Evolutionary conservation across 495 filamentous ascomycete species (phyloP).

Genomic region (Penicillium egyptiacum): DNA sequence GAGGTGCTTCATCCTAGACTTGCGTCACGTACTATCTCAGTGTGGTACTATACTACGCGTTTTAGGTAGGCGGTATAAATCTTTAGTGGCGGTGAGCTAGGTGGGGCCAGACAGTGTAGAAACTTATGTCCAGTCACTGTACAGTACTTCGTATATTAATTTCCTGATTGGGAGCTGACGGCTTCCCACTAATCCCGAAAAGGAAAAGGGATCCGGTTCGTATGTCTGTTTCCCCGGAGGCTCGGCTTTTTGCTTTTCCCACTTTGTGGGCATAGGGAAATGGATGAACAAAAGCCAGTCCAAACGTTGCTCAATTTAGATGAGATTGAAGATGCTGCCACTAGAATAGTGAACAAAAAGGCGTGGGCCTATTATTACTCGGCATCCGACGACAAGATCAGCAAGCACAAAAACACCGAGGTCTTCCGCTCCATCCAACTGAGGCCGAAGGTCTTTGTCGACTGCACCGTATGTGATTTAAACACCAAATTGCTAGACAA

Average conservation of each 20-base stretch:
- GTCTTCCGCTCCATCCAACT: slow-evolving; percentile 78
- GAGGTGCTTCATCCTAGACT: too few species aligned
- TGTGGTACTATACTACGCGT: too few species aligned
- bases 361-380: slow-evolving; percentile 94
- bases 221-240: neutral
- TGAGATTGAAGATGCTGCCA: slow-evolving; percentile 24
- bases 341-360: slow-evolving; percentile 61
- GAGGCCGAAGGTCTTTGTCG: slow-evolving; percentile 81
- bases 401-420: slow-evolving; percentile 73
- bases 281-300: slow-evolving; percentile 41
- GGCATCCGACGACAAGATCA: slow-evolving; percentile 74
- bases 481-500: slow-evolving; percentile 68
- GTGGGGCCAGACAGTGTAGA: too few species aligned
- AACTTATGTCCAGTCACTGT: too few species aligned
- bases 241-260: neutral
- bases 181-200: neutral
- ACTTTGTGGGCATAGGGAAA: neutral
- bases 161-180: neutral
- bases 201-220: slow-evolving; percentile 1
- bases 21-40: too few species aligned
- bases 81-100: too few species aligned
- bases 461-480: slow-evolving; percentile 67
- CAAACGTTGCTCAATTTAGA: slow-evolving; percentile 73
- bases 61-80: too few species aligned
- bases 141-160: neutral